Conservation (phyloP, 805 yeast genomes). For the Teunomyces gatunensis region DNA sequence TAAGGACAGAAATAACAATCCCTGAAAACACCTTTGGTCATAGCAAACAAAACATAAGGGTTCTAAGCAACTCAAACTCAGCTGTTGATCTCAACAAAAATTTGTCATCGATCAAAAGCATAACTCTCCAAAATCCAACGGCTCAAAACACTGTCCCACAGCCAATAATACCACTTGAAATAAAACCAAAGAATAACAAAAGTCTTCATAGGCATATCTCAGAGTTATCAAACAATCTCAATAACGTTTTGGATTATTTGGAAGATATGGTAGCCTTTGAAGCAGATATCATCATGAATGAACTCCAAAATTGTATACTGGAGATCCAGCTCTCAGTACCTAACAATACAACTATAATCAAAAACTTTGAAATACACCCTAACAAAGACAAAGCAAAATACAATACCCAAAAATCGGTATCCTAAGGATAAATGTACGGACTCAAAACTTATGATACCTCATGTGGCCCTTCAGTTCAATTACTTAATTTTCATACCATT, state of each 20-base stretch:
- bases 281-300: constrained; percentile 1
- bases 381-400: neutral
- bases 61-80: neutral
- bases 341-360: constrained; percentile 5
- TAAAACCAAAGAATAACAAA: neutral
- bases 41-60: neutral
- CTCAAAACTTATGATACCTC: neutral
- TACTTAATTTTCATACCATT: neutral
- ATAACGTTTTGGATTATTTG: constrained; percentile 7
- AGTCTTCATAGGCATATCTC: neutral
- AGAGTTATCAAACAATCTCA: constrained; percentile 1
- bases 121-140: neutral
- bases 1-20: constrained; percentile 6
- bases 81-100: neutral
- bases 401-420: neutral
- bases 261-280: constrained; percentile 7
- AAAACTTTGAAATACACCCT: constrained; percentile 4
- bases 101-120: neutral
- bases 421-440: neutral
- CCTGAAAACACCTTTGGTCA: neutral
- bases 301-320: neutral
- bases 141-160: neutral
- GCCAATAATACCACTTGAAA: neutral
- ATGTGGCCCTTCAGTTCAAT: neutral
- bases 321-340: constrained; percentile 7